phyloP scores from a whole-genome alignment of 805 yeast genomes.

The Monosporozyma unispora region DNA sequence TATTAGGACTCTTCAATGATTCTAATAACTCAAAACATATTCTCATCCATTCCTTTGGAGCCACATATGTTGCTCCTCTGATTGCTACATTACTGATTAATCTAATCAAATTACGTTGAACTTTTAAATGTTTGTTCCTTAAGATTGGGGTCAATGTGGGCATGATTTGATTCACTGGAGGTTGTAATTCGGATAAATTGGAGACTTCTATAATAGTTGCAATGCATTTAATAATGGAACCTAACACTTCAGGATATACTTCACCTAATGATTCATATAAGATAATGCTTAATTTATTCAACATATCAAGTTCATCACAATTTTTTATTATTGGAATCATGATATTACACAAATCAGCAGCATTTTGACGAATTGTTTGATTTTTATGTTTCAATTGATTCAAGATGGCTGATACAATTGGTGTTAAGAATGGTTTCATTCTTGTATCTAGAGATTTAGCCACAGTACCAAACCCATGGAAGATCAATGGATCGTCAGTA shows the following conservation, averaged over 20 bases:
- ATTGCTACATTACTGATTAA: slow-evolving; percentile 78
- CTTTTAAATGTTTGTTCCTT: slow-evolving; percentile 81
- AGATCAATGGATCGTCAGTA: slow-evolving; percentile 42
- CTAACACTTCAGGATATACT: slow-evolving; percentile 86
- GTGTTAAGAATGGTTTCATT: slow-evolving; percentile 60
- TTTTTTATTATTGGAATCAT: slow-evolving; percentile 57
- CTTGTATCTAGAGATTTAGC: slow-evolving; percentile 54
- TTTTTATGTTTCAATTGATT: slow-evolving; percentile 64
- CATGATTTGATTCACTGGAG: slow-evolving; percentile 71
- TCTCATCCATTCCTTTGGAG: slow-evolving; percentile 96
- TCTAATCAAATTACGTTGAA: slow-evolving; percentile 72
- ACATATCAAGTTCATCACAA: slow-evolving; percentile 54
- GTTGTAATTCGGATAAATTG: slow-evolving; percentile 56
- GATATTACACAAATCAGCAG: slow-evolving; percentile 65
- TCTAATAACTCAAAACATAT: slow-evolving; percentile 86
- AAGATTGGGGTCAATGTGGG: slow-evolving; percentile 89
- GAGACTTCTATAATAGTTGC: slow-evolving; percentile 50
- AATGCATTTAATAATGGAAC: slow-evolving; percentile 71
- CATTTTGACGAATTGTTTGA: slow-evolving; percentile 69
- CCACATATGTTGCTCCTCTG: slow-evolving; percentile 68
- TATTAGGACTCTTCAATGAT: slow-evolving; percentile 72
- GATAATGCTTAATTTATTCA: slow-evolving; percentile 63
- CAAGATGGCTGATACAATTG: slow-evolving; percentile 61
- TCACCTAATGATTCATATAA: slow-evolving; percentile 90
- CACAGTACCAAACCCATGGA: slow-evolving; percentile 57